These are phyloP conservation scores for Arachnomyces sp. DNA, from an alignment of 2,329 filamentous ascomycete genomes.

Conservation along the genomic window DNA sequence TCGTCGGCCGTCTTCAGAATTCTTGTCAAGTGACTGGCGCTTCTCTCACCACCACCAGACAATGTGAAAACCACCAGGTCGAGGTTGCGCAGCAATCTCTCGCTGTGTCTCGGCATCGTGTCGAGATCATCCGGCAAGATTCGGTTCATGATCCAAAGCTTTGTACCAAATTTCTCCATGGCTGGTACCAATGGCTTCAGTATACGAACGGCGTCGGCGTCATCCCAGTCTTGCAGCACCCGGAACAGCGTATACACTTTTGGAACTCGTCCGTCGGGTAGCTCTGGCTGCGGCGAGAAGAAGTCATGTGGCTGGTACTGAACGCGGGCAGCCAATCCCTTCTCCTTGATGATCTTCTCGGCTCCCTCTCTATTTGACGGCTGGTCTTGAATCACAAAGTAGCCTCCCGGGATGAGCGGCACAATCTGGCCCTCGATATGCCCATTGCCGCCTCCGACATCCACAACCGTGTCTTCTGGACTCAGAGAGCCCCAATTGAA, in stretches of 20 bases:
- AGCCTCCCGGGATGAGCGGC: neutral
- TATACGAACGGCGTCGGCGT: conserved; percentile 1
- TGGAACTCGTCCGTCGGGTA: neutral
- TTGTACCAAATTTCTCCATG: conserved; percentile 2
- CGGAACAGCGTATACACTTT: conserved; percentile 1
- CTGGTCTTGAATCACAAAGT: conserved; percentile 3
- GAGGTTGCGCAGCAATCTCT: neutral
- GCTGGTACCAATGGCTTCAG: conserved; percentile 2
- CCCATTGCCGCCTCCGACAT: conserved; percentile 3
- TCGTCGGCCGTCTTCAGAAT: no score
- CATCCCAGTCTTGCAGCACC: conserved; percentile 3
- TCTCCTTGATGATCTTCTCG: neutral
- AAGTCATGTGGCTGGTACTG: conserved; percentile 1
- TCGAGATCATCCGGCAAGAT: conserved; percentile 1
- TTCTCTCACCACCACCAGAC: conserved; percentile 1
- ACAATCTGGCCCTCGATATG: conserved; percentile 1
- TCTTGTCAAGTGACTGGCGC: no score
- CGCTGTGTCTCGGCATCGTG: conserved; percentile 1
- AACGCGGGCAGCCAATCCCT: neutral
- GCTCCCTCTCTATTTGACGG: neutral
- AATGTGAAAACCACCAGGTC: conserved; percentile 4
- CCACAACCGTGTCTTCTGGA: neutral
- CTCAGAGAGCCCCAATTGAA: conserved; percentile 1
- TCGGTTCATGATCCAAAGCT: conserved; percentile 1
- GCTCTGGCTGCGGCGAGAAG: conserved; percentile 2